Evolutionary conservation across 2,329 filamentous ascomycete species (phyloP).

Genomic region (Aureobasidium lini): DNA sequence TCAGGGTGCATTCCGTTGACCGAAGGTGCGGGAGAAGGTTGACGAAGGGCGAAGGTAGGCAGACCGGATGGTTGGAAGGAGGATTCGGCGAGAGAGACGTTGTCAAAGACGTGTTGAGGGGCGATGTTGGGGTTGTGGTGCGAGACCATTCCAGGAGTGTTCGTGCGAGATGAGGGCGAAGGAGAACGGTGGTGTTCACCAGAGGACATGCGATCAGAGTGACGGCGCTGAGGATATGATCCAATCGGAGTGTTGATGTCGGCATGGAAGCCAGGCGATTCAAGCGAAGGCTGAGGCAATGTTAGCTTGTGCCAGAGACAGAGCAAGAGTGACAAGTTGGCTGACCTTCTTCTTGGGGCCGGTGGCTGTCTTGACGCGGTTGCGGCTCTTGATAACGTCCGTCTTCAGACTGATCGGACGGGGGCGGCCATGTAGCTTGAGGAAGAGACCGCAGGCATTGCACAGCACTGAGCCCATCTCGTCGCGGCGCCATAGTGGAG

Average conservation of each 20-base stretch:
- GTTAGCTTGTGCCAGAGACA: conserved; percentile 1
- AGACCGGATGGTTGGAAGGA: conserved; percentile 54
- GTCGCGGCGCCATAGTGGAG: conserved; percentile 94
- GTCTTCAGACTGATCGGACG: conserved; percentile 96
- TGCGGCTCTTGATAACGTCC: conserved; percentile 98
- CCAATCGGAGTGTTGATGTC: conserved; percentile 41
- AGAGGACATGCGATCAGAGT: conserved; percentile 64
- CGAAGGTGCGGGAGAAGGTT: conserved; percentile 54
- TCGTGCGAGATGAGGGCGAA: conserved; percentile 71
- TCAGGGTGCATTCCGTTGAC: conserved; percentile 55
- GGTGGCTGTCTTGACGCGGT: conserved; percentile 85
- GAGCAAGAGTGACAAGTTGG: background rate
- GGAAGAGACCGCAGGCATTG: conserved; percentile 95
- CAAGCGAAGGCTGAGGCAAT: conserved; percentile 34
- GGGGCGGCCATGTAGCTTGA: conserved; percentile 90
- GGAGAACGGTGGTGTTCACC: conserved; percentile 67
- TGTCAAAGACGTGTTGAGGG: conserved; percentile 72
- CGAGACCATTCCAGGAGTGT: conserved; percentile 63
- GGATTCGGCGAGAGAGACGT: conserved; percentile 58
- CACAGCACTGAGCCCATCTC: conserved; percentile 92
- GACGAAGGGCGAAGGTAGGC: conserved; percentile 37
- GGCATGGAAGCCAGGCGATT: conserved; percentile 46
- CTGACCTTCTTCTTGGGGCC: conserved; percentile 57
- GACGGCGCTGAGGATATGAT: conserved; percentile 31
- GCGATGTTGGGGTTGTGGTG: conserved; percentile 57